A percentile compares a stretch with the other conserved stretches of the same genome.
Conservation (phyloP, 148 eudicot genomes). For the Spergularia bocconei region DNA sequence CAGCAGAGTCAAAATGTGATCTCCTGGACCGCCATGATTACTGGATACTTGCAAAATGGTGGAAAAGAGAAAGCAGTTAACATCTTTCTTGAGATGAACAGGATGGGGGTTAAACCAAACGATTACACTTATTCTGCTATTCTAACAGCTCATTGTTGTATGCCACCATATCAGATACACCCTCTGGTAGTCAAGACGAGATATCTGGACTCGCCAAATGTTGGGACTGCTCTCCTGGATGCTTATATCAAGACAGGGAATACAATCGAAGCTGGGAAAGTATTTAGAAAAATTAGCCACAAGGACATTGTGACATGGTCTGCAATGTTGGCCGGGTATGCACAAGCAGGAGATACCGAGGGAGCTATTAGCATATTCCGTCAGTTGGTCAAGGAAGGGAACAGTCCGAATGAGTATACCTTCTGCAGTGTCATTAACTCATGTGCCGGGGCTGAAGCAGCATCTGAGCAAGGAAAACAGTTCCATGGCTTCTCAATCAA, state of each 20-base stretch:
- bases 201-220: slow-evolving; percentile 57
- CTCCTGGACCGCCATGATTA: slow-evolving; percentile 90
- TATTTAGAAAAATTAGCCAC: slow-evolving; percentile 50
- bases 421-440: slow-evolving; percentile 76
- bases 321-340: slow-evolving; percentile 86
- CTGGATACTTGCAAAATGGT: slow-evolving; percentile 76
- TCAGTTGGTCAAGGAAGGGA: slow-evolving; percentile 47
- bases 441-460: slow-evolving; percentile 65
- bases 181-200: slow-evolving; percentile 66
- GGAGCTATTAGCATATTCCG: slow-evolving; percentile 60
- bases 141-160: slow-evolving; percentile 57
- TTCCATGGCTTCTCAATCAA: slow-evolving; percentile 77
- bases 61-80: slow-evolving; percentile 45
- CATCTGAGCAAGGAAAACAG: slow-evolving; percentile 83
- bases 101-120: slow-evolving; percentile 62
- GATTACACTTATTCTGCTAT: slow-evolving; percentile 80
- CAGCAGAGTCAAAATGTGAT: slow-evolving; percentile 58
- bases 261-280: slow-evolving; percentile 62
- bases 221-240: slow-evolving; percentile 85
- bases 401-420: slow-evolving; percentile 78
- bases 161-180: slow-evolving; percentile 67
- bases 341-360: slow-evolving; percentile 65
- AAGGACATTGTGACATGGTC: slow-evolving; percentile 94
- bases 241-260: slow-evolving; percentile 67
- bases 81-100: slow-evolving; percentile 66